phyloP scores from a whole-genome alignment of 148 eudicot genomes.

The Oxyria digyna region DNA sequence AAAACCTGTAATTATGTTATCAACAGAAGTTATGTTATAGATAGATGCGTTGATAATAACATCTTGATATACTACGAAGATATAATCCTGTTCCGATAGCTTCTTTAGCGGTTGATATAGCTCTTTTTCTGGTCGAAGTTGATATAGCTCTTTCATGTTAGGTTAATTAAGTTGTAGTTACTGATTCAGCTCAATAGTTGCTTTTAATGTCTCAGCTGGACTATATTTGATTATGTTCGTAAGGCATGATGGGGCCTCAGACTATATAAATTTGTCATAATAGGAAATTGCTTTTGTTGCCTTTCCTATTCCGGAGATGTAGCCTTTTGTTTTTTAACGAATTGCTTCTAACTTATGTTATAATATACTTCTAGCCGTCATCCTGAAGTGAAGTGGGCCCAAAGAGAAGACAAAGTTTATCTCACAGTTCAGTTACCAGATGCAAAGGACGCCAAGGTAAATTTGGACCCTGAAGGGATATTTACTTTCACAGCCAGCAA shows the following conservation, averaged over 20 bases:
- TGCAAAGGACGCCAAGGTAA: conserved; percentile 75
- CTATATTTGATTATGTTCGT: too few species aligned
- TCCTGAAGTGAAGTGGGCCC: conserved; percentile 97
- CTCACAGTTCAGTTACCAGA: conserved; percentile 74
- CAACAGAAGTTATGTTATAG: background rate
- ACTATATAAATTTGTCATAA: background rate
- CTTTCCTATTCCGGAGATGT: background rate
- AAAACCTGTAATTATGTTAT: background rate
- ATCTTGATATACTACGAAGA: background rate
- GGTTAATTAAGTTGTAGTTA: background rate
- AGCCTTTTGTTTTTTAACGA: background rate
- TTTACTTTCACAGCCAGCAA: conserved; percentile 68
- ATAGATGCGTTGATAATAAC: background rate
- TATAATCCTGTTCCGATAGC: background rate
- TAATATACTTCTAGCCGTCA: conserved; percentile 43
- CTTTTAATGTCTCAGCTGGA: background rate
- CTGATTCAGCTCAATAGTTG: background rate
- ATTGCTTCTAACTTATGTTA: background rate
- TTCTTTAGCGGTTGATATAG: background rate
- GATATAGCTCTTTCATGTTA: too few species aligned
- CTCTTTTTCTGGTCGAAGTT: background rate
- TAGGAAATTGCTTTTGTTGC: background rate
- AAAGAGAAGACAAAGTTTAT: conserved; percentile 71
- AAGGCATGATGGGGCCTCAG: background rate
- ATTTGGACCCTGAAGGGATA: conserved; percentile 69